Evolutionary conservation across 768 basidiomycete species (phyloP), one percentile per base, ranked within the genome.

Genomic region (Serpula lacrymans): DNA sequence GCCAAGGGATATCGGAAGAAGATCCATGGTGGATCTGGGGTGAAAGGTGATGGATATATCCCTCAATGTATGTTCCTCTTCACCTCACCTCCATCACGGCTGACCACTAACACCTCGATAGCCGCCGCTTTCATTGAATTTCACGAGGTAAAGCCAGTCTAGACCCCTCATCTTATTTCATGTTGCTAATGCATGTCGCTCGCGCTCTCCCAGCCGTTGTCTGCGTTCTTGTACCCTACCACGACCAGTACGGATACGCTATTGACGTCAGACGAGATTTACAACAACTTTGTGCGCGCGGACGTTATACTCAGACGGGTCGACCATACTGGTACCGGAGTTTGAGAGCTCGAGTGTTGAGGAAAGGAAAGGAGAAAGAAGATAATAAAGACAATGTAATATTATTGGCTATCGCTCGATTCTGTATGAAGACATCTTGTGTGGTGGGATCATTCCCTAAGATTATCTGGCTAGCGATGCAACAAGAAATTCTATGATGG

Each of bases 21-120:
- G 58, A 82, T 85, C 25, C 86, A 89, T 51, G 84, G 85, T 13
- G 84, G 85, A 2, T 77, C 75, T n/a, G 84, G 84, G 17, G 60
- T 64, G 14, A 60, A 55, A 34, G 77, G 77, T 1, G 76, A 81
- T 42, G 76, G 80, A 5, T 87, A 88, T 53, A 62, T 66, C 24
- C 66, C 75, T 12, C 72, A 71, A 39, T 72, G 83, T 83, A 60
- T 41, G 77, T 65, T 30, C 28, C 17, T 26, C 5, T 16, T 18
- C 45, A 20, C 16, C n/a, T 14, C 22, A 8, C 12, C 7, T 25
- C 42, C 32, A 32, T 39, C 11, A 43, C 21, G n/a, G n/a, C n/a
- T 24, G 17, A 31, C 39, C 40, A n/a, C 29, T 37, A 21, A 14
- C 12, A 10, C 36, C 22, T 37, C 21, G 34, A 10, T 48, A 82